phyloP scores from a whole-genome alignment of 345 rosid genomes.

The Hibiscus trionum region DNA sequence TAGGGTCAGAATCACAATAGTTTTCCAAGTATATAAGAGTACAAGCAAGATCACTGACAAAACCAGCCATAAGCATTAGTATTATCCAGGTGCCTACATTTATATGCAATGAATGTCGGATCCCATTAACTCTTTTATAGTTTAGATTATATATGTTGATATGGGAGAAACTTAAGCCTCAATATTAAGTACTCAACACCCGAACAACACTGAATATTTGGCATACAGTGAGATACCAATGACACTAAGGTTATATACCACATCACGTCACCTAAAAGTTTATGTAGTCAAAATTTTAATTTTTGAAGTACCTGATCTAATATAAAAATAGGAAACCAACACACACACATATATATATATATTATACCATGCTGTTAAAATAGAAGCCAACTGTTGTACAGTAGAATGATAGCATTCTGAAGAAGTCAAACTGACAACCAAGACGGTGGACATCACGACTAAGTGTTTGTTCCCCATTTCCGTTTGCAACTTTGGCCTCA shows the following conservation, averaged over 20 bases:
- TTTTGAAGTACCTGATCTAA: neutral
- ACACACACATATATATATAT: too few species aligned
- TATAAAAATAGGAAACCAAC: neutral
- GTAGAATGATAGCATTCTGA: conserved; percentile 83
- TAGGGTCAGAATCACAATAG: neutral
- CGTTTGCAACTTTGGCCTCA: conserved; percentile 87
- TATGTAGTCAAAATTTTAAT: neutral
- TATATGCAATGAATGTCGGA: neutral
- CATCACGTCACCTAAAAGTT: neutral
- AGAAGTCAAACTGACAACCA: conserved; percentile 85
- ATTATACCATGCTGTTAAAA: conserved; percentile 69
- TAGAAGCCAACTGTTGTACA: conserved; percentile 87
- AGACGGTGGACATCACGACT: conserved; percentile 77
- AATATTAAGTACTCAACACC: neutral
- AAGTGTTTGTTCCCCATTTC: conserved; percentile 85
- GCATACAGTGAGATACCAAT: neutral
- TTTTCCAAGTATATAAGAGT: neutral
- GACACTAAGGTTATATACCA: neutral
- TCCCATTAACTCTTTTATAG: neutral
- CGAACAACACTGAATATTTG: neutral
- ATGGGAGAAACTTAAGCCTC: neutral
- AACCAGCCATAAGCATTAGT: conserved; percentile 2
- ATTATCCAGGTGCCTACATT: neutral
- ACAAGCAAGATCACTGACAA: neutral
- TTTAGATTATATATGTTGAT: neutral